Conservation (phyloP, 2,329 filamentous ascomycete species). For the Fusarium anguioides region DNA sequence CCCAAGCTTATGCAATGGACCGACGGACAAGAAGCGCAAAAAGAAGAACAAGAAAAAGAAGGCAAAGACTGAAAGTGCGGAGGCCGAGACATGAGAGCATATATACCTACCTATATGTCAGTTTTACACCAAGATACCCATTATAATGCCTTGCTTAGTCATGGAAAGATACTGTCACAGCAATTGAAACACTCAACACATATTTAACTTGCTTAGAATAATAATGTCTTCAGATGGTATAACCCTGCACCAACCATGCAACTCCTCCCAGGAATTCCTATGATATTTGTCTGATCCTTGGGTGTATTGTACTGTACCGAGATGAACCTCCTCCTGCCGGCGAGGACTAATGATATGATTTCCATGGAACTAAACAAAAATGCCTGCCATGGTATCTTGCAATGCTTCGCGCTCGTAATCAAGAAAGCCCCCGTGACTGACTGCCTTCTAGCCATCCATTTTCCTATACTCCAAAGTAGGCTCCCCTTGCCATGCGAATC, state of each 20-base stretch:
- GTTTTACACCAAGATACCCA: conserved; percentile 25
- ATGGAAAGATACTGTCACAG: neutral
- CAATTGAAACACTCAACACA: neutral
- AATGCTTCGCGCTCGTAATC: conserved; percentile 34
- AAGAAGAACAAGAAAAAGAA: conserved; percentile 45
- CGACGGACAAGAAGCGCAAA: conserved; percentile 35
- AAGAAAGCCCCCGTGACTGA: conserved; percentile 27
- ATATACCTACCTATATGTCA: too few species aligned
- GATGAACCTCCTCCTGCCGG: conserved; percentile 12
- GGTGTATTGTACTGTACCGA: conserved; percentile 9
- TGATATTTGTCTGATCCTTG: conserved; percentile 2
- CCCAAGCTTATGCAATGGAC: neutral
- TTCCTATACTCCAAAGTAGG: conserved; percentile 32
- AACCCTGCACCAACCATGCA: conserved; percentile 27
- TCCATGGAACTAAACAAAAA: conserved; percentile 31
- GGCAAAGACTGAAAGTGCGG: conserved; percentile 37
- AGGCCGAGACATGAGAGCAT: conserved; percentile 17
- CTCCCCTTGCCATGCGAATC: conserved; percentile 22
- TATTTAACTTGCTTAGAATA: conserved; percentile 5
- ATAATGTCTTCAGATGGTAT: conserved; percentile 17
- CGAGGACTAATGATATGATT: conserved; percentile 5
- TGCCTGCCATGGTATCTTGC: conserved; percentile 34
- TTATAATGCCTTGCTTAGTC: neutral
- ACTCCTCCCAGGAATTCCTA: conserved; percentile 26
- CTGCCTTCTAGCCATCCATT: conserved; percentile 28